A percentile compares a stretch with the other conserved stretches of the same genome.
Conservation (phyloP, 371 early-diverging fungal species). For the Dichotomocladium elegans region DNA sequence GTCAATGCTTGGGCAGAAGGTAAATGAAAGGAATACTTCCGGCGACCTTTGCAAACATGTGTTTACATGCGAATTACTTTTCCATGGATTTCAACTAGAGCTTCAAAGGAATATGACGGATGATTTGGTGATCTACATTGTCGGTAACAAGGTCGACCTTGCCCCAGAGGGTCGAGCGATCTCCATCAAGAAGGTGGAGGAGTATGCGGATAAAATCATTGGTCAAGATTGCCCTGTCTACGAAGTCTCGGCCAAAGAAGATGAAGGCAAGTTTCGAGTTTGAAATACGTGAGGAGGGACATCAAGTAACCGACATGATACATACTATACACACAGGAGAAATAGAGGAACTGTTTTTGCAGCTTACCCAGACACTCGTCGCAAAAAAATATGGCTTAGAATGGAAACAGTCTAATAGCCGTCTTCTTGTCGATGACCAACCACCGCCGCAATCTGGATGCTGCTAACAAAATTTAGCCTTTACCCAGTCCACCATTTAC, state of each 20-base stretch:
- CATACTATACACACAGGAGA: constrained; percentile 7
- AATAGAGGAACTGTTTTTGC: constrained; percentile 43
- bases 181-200: constrained; percentile 36
- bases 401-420: neutral
- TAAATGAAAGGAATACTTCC: too few species aligned
- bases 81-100: constrained; percentile 38
- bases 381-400: neutral
- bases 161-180: constrained; percentile 46
- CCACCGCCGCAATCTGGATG: neutral
- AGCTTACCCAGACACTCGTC: constrained; percentile 42
- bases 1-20: constrained; percentile 68
- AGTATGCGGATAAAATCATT: constrained; percentile 39
- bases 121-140: constrained; percentile 58
- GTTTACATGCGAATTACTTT: too few species aligned
- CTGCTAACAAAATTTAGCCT: too few species aligned
- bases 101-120: constrained; percentile 61
- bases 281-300: neutral
- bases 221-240: constrained; percentile 42
- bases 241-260: constrained; percentile 64
- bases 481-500: too few species aligned
- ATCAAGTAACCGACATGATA: neutral
- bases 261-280: constrained; percentile 38
- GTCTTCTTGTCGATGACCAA: neutral
- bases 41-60: too few species aligned
- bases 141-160: constrained; percentile 69